Evolutionary conservation across 1,284 basidiomycete genomes (phyloP).

Genomic region (Cerrena zonata): DNA sequence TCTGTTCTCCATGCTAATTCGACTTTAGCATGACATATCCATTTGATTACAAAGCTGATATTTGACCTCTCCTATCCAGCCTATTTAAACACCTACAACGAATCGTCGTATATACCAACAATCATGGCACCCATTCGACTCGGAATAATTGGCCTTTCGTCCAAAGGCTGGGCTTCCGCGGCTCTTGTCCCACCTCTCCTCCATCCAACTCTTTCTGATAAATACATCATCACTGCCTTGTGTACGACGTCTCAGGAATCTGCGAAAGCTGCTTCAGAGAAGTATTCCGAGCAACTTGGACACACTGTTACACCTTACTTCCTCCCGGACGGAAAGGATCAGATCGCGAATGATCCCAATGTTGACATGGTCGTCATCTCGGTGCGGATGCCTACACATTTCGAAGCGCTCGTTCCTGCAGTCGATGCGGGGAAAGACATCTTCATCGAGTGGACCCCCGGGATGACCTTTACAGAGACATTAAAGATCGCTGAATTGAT

Average conservation of each 20-base stretch:
- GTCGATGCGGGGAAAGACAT: conserved; percentile 34
- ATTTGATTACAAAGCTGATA: too few species aligned
- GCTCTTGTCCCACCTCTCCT: conserved; percentile 22
- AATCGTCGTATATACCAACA: too few species aligned
- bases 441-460: conserved; percentile 38
- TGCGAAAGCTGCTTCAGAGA: conserved; percentile 22
- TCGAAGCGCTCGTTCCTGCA: conserved; percentile 23
- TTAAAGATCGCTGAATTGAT: conserved; percentile 28
- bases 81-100: too few species aligned
- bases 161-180: conserved; percentile 26
- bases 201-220: conserved; percentile 8
- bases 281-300: conserved; percentile 20
- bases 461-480: conserved; percentile 25
- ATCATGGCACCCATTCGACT: conserved; percentile 18
- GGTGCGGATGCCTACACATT: conserved; percentile 28
- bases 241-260: conserved; percentile 26
- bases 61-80: too few species aligned
- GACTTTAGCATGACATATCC: too few species aligned
- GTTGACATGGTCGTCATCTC: conserved; percentile 33
- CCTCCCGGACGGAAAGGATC: conserved; percentile 17
- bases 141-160: conserved; percentile 31
- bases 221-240: conserved; percentile 24
- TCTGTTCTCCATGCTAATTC: too few species aligned
- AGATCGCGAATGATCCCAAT: conserved; percentile 29
- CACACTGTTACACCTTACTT: conserved; percentile 25